phyloP scores from a whole-genome alignment of 2,329 filamentous ascomycete genomes.

The Fusarium stilboides region DNA sequence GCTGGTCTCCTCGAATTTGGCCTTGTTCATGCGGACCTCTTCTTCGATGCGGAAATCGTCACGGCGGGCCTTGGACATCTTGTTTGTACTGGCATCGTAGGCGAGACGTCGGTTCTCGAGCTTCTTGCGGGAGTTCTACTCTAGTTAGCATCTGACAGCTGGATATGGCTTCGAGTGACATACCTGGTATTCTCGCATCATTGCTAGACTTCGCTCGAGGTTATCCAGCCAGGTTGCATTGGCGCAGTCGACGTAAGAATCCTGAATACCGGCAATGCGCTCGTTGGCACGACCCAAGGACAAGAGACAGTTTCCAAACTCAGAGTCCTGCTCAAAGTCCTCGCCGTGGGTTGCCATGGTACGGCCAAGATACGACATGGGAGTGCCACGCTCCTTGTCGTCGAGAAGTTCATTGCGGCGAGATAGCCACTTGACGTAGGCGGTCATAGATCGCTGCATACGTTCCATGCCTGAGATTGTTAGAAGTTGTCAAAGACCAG shows the following conservation, averaged over 20 bases:
- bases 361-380: slow-evolving; percentile 83
- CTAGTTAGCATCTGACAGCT: slow-evolving; percentile 50
- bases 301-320: slow-evolving; percentile 89
- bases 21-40: slow-evolving; percentile 89
- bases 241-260: slow-evolving; percentile 83
- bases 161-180: slow-evolving; percentile 43
- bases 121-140: slow-evolving; percentile 85
- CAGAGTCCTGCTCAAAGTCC: slow-evolving; percentile 91
- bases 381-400: slow-evolving; percentile 89
- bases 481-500: slow-evolving; percentile 13
- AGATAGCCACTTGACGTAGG: slow-evolving; percentile 89
- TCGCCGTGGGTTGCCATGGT: slow-evolving; percentile 92
- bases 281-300: slow-evolving; percentile 89
- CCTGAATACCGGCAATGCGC: slow-evolving; percentile 86
- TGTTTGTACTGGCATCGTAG: slow-evolving; percentile 89
- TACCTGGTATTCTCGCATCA: slow-evolving; percentile 99
- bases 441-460: slow-evolving; percentile 86
- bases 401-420: slow-evolving; percentile 84
- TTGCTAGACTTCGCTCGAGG: slow-evolving; percentile 88
- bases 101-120: slow-evolving; percentile 90
- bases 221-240: slow-evolving; percentile 91
- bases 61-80: slow-evolving; percentile 93
- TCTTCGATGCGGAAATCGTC: slow-evolving; percentile 96
- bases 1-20: slow-evolving; percentile 95
- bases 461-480: slow-evolving; percentile 82